Percentiles rank a stretch among this genome's conserved stretches.
Conservation (phyloP, 345 rosid genomes). For the Erodium maritimum region DNA sequence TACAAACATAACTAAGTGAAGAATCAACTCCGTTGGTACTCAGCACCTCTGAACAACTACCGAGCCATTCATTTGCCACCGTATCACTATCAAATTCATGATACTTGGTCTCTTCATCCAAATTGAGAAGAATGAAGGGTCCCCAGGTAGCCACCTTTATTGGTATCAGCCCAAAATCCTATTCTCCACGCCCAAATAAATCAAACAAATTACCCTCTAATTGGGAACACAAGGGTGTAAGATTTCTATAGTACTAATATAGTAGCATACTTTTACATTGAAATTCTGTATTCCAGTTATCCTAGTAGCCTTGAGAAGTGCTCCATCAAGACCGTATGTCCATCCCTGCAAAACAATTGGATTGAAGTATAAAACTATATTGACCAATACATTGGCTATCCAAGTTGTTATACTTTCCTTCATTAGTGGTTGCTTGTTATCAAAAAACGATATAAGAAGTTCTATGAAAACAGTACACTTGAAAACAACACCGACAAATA, state of each 20-base stretch:
- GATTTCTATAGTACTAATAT: constrained; percentile 2
- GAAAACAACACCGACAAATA: background rate
- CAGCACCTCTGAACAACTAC: constrained; percentile 49
- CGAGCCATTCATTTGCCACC: constrained; percentile 68
- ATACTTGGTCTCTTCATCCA: constrained; percentile 19
- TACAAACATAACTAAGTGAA: constrained; percentile 46
- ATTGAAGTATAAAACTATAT: background rate
- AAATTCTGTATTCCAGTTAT: constrained; percentile 52
- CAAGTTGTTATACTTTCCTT: background rate
- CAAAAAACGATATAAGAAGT: background rate
- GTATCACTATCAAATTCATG: constrained; percentile 15
- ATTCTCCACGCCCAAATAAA: constrained; percentile 15
- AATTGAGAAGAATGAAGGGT: constrained; percentile 74
- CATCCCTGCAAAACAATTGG: constrained; percentile 46
- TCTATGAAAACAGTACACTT: background rate
- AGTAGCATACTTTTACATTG: constrained; percentile 35
- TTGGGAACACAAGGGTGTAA: constrained; percentile 1
- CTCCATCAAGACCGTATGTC: constrained; percentile 72
- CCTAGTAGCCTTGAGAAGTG: constrained; percentile 74
- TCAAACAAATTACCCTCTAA: constrained; percentile 8
- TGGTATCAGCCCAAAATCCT: constrained; percentile 79
- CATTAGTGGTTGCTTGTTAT: background rate
- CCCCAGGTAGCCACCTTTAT: constrained; percentile 70
- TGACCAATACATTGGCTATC: background rate
- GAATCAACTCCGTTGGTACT: constrained; percentile 50